Percentiles rank a stretch among this genome's conserved stretches.
Conservation (phyloP, 73 alveolate species). For the Tetrahymena thermophila region DNA sequence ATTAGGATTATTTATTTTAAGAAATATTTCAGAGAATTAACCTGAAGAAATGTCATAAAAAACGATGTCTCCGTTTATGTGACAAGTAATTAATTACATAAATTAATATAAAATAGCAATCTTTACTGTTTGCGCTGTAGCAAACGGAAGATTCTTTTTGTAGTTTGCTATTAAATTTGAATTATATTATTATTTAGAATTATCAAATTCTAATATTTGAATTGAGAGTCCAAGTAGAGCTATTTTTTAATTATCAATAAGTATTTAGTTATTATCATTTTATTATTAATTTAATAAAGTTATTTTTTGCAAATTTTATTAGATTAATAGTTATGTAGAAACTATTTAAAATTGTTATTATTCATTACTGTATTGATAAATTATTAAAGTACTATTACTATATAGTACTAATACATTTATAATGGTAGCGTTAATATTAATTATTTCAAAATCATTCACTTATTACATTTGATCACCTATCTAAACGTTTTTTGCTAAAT, state of each 20-base stretch:
- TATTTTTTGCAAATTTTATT: too few relatives aligned
- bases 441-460: not conserved
- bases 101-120: not conserved
- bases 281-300: too few relatives aligned
- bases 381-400: not conserved
- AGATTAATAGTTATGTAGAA: not conserved
- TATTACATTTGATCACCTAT: too few relatives aligned
- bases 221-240: not conserved
- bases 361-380: too few relatives aligned
- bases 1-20: not conserved
- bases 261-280: too few relatives aligned
- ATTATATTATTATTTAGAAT: not conserved
- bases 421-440: too few relatives aligned
- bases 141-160: not conserved
- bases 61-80: not conserved
- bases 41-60: not conserved
- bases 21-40: not conserved
- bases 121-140: not conserved
- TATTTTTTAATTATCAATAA: not conserved
- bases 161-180: not conserved
- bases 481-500: too few relatives aligned
- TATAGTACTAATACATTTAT: not conserved
- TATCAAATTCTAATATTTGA: not conserved
- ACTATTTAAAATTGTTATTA: too few relatives aligned
- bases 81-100: not conserved